Base-by-base conservation (phyloP, 2,329 filamentous ascomycete genomes). In the Aureobasidium sp. region DNA sequence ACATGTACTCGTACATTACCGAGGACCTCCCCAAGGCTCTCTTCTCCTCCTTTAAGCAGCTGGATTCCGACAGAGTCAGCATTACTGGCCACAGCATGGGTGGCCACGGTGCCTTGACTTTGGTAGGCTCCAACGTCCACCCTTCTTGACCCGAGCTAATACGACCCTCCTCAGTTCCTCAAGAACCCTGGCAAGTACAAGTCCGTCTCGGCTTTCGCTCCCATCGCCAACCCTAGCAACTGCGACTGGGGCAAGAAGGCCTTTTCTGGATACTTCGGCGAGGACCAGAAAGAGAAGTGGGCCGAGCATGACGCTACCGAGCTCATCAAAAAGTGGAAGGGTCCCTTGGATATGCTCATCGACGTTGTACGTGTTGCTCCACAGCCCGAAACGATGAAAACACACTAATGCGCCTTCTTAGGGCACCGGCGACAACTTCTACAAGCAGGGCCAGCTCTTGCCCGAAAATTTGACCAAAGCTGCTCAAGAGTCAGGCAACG, bases 11-110 rank as follows among this genome's bases (percentile, higher is more conserved):
- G 65, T 99, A 99, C 79, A 83, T 99, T 67, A 87, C 88, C n/a
- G 76, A 83, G 60, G 94, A 99, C 77, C 85, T 99, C n/a, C 93
- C 92, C 0, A 78, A 81, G 17, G 80, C 86, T 1, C 82, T 97
- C 27, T 95, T 92, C 75, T 75, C 76, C 34, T 81, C 84, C 29
- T 96, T 91, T 76, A 79, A 73, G 52, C 81, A 85, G 71, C 79
- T 99, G 34, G 93, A 97, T 74, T 71, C 75, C 0, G 76, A 70
- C 31, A 82, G 87, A 44, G 86, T 97, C 61, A 88, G 87, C 75
- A 94, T 99, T 70, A 90, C 90, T 44, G 94, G 94, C 6, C 94
- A 99, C 79, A 92, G 87, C 70, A 99, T 99, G 94, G 94, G 94
- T 67, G 94, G 94, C 0, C 94, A 99, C 76, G 94, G 94, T 65